Percentiles rank a stretch among this genome's conserved stretches.
Evolutionary conservation across 164 flowering plant species (phyloP).

Genomic region (Chloranthus sessilifolius): DNA sequence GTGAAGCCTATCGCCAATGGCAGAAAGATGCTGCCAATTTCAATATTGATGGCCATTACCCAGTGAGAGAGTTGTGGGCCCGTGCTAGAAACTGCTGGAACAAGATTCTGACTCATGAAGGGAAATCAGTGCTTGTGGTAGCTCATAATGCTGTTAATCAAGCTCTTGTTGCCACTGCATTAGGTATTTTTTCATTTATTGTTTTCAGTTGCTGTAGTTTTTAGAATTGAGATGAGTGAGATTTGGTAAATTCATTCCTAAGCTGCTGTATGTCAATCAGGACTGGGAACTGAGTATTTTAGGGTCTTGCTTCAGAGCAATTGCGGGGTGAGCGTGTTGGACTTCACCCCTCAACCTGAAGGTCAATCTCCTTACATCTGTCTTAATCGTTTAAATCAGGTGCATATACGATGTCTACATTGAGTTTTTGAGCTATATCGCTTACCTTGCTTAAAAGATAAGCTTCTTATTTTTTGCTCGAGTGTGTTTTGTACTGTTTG

Average conservation of each 20-base stretch:
- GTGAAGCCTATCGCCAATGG: constrained; percentile 73
- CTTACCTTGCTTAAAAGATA: too few relatives aligned
- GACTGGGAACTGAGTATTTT: constrained; percentile 81
- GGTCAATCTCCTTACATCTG: constrained; percentile 64
- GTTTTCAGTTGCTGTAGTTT: background rate
- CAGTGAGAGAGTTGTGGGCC: constrained; percentile 90
- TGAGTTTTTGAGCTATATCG: too few relatives aligned
- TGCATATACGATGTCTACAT: constrained; percentile 19
- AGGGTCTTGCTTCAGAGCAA: constrained; percentile 89
- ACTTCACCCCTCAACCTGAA: constrained; percentile 65
- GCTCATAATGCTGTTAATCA: constrained; percentile 99
- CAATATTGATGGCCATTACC: constrained; percentile 84
- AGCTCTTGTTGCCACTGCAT: constrained; percentile 90
- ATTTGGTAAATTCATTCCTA: background rate
- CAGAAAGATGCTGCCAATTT: constrained; percentile 82
- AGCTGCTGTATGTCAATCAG: constrained; percentile 26
- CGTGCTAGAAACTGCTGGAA: constrained; percentile 84
- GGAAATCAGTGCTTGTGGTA: constrained; percentile 85
- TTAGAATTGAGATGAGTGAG: background rate
- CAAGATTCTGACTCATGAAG: constrained; percentile 66
- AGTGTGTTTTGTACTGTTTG: too few relatives aligned
- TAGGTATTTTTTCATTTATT: constrained; percentile 41
- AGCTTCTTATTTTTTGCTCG: too few relatives aligned
- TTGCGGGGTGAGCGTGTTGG: constrained; percentile 92
- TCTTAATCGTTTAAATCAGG: constrained; percentile 93